These are phyloP conservation scores for Pleomassaria siparia DNA, from an alignment of 2,329 filamentous ascomycete genomes.

Conservation along the genomic window DNA sequence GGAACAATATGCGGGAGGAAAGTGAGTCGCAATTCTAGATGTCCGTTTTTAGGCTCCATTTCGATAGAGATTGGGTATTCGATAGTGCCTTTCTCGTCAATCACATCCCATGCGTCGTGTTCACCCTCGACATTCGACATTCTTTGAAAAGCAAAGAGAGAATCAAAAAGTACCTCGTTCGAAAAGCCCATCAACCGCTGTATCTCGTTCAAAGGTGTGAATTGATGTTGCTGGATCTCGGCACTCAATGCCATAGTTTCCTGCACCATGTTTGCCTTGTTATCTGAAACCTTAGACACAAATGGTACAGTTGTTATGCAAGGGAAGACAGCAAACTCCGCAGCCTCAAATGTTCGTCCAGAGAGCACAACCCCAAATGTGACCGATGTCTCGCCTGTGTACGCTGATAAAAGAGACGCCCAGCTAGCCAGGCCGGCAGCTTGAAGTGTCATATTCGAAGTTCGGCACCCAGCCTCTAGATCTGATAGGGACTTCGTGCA, in stretches of 20 bases:
- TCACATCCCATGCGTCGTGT: slow-evolving; percentile 57
- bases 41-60: slow-evolving; percentile 60
- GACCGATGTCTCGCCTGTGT: slow-evolving; percentile 72
- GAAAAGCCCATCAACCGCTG: slow-evolving; percentile 70
- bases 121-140: slow-evolving; percentile 26
- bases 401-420: slow-evolving; percentile 72
- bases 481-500: slow-evolving; percentile 46
- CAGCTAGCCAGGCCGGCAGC: slow-evolving; percentile 76
- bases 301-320: slow-evolving; percentile 82
- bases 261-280: slow-evolving; percentile 60
- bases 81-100: slow-evolving; percentile 67
- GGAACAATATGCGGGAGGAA: slow-evolving; percentile 68
- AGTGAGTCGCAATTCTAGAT: slow-evolving; percentile 66
- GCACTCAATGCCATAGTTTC: slow-evolving; percentile 68
- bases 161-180: slow-evolving; percentile 74
- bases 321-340: slow-evolving; percentile 67
- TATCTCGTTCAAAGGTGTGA: slow-evolving; percentile 69
- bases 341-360: slow-evolving; percentile 65
- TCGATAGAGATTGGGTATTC: slow-evolving; percentile 84
- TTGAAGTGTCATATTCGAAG: slow-evolving; percentile 70
- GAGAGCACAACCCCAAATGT: slow-evolving; percentile 82
- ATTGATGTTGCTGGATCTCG: slow-evolving; percentile 68
- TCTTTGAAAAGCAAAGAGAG: slow-evolving; percentile 81
- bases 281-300: slow-evolving; percentile 56
- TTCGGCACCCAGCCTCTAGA: slow-evolving; percentile 60